Evolutionary conservation across 139 green algal species (phyloP).

Genomic region (Bryopsis sp.): DNA sequence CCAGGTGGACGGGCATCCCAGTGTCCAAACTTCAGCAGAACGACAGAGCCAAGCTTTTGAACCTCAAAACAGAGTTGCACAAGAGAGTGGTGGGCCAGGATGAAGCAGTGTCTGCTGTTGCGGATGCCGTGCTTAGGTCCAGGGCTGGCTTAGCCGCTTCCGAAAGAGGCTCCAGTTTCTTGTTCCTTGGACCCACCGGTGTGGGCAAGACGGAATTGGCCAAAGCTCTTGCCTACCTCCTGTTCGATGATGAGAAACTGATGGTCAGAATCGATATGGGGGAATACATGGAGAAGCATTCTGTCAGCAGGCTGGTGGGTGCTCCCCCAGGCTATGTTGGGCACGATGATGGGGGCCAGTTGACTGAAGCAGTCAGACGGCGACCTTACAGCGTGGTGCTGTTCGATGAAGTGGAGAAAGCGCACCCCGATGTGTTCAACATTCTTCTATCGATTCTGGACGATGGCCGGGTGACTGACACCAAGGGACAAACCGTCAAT

Average conservation of each 20-base stretch:
- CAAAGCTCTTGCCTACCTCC: conserved; percentile 74
- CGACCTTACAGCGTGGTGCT: conserved; percentile 79
- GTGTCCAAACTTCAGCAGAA: conserved; percentile 42
- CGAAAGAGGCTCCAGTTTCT: conserved; percentile 86
- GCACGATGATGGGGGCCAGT: conserved; percentile 69
- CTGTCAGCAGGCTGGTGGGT: conserved; percentile 97
- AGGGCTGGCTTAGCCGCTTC: conserved; percentile 74
- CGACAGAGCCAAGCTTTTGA: conserved; percentile 86
- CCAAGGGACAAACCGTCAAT: conserved; percentile 79
- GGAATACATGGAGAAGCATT: conserved; percentile 98
- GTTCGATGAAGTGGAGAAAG: conserved; percentile 97
- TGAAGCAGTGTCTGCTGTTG: conserved; percentile 75
- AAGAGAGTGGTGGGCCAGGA: conserved; percentile 81
- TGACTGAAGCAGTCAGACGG: conserved; percentile 81
- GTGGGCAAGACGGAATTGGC: conserved; percentile 97
- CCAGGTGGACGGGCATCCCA: conserved; percentile 38
- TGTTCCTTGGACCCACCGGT: conserved; percentile 94
- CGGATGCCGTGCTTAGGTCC: conserved; percentile 94
- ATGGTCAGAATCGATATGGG: conserved; percentile 94
- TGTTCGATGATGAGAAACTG: conserved; percentile 32
- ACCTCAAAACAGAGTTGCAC: conserved; percentile 82
- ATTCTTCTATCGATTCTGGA: conserved; percentile 89
- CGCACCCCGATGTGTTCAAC: conserved; percentile 97
- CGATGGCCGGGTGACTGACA: conserved; percentile 75
- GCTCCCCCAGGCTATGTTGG: conserved; percentile 89